Evolutionary conservation across 2,329 filamentous ascomycete species (phyloP), one percentile per base, ranked within the genome.

Genomic region (Cytospora piceae): DNA sequence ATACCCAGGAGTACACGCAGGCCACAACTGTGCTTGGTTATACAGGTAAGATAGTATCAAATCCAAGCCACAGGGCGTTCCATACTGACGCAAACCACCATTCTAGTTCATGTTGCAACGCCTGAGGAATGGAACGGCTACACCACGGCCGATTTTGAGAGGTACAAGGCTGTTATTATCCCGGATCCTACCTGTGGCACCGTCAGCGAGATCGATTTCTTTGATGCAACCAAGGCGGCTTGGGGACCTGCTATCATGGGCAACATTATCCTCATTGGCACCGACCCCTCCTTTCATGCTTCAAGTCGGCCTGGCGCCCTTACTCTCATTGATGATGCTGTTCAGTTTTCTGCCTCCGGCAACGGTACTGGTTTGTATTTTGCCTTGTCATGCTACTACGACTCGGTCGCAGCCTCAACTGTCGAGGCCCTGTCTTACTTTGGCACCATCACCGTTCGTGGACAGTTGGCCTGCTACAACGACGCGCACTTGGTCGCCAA

Each of bases 111-210:
- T 59, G 72, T 74, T 24, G 75, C 77, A 53, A 74, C 69, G n/a
- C 73, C 73, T 20, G 71, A 66, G 4, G 73, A 79, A 69, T 81
- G 77, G 77, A 69, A 70, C 55, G 65, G 72, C 52, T 76, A 79
- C 73, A 78, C 74, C 9, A 77, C 77, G 2, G 73, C 72, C 42
- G 79, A 82, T 66, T 81, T 81, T 70, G 74, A 78, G 55, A 73
- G 75, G 63, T 82, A 76, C 76, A 80, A 79, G 70, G 79, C 79
- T 15, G 78, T 82, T 59, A 71, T 82, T 61, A 72, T 82, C 46
- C 76, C 77, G 8, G 80, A 82, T 66, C 75, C 77, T 14, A 71
- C 73, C 56, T 77, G 76, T 66, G 73, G 72, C 9, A 69, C 65
- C 8, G 69, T 71, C 58, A 66, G 62, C 59, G 68, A 70, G 17